These are phyloP conservation scores for Lachnellula subtilissima DNA, from an alignment of 2,329 filamentous ascomycete species.

Conservation along the genomic window DNA sequence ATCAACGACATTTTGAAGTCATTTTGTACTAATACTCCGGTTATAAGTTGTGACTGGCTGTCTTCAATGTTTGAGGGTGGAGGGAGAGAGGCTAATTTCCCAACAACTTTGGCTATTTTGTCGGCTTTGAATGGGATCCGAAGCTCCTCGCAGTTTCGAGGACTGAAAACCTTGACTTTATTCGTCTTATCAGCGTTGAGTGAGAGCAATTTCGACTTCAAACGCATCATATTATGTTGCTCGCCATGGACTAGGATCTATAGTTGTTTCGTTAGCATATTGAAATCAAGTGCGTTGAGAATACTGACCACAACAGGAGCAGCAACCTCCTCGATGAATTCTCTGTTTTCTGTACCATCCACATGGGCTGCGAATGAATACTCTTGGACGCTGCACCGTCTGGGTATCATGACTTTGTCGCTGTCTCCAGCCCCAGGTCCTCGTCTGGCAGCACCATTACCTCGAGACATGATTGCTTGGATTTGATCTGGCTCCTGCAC, in stretches of 20 bases:
- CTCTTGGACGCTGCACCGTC: slow-evolving; percentile 89
- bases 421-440: slow-evolving; percentile 57
- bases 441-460: slow-evolving; percentile 57
- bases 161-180: slow-evolving; percentile 89
- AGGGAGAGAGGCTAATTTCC: slow-evolving; percentile 78
- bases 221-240: slow-evolving; percentile 94
- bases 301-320: slow-evolving; percentile 84
- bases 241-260: slow-evolving; percentile 96
- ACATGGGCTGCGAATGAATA: slow-evolving; percentile 96
- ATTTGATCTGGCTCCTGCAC: slow-evolving; percentile 94
- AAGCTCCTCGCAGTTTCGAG: slow-evolving; percentile 90
- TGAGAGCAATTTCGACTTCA: slow-evolving; percentile 92
- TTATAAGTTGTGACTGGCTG: slow-evolving; percentile 58
- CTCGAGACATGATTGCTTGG: slow-evolving; percentile 83
- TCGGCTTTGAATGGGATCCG: slow-evolving; percentile 93
- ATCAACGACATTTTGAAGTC: slow-evolving; percentile 97
- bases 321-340: slow-evolving; percentile 91
- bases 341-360: slow-evolving; percentile 89
- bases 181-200: slow-evolving; percentile 72
- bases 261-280: slow-evolving; percentile 16
- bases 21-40: slow-evolving; percentile 91
- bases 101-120: slow-evolving; percentile 93
- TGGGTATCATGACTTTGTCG: slow-evolving; percentile 88
- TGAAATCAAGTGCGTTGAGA: background rate
- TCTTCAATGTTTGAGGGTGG: slow-evolving; percentile 45